A percentile compares a stretch with the other conserved stretches of the same genome.
Conservation (phyloP, 148 eudicot species). For the Chenopodium berlandieri region DNA sequence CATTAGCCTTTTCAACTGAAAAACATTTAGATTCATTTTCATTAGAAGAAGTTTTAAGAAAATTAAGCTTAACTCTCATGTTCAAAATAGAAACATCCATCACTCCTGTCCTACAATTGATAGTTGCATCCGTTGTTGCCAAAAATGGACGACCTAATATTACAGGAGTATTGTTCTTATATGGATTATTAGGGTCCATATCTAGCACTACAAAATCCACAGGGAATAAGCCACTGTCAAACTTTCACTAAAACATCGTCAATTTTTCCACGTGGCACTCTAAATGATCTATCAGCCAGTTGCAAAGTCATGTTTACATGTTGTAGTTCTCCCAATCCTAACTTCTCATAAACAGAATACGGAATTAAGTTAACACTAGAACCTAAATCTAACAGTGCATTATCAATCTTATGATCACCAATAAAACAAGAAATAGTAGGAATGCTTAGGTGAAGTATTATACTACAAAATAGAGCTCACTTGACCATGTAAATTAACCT, state of each 20-base stretch:
- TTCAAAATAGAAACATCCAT: background rate
- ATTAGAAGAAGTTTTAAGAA: background rate
- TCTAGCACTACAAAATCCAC: too few relatives aligned
- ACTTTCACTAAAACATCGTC: too few relatives aligned
- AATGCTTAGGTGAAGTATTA: too few relatives aligned
- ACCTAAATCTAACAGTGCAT: background rate
- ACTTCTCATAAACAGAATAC: background rate
- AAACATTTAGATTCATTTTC: background rate
- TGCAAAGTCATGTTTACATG: background rate
- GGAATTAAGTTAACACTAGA: background rate
- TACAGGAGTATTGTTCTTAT: background rate
- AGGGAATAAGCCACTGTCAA: too few relatives aligned
- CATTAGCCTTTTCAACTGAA: background rate
- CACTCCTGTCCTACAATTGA: background rate
- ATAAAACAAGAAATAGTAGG: too few relatives aligned
- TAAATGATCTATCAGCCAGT: too few relatives aligned
- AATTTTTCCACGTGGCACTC: too few relatives aligned
- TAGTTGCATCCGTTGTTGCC: background rate
- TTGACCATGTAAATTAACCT: too few relatives aligned
- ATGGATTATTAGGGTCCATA: too few relatives aligned
- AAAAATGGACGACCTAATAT: conserved; percentile 2
- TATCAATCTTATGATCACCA: background rate
- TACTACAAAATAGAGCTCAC: too few relatives aligned
- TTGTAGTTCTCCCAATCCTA: too few relatives aligned
- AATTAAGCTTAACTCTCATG: background rate